A percentile compares a stretch with the other conserved stretches of the same genome.
Conservation (phyloP, 2,329 filamentous ascomycete genomes). For the Coniella lustricola region DNA sequence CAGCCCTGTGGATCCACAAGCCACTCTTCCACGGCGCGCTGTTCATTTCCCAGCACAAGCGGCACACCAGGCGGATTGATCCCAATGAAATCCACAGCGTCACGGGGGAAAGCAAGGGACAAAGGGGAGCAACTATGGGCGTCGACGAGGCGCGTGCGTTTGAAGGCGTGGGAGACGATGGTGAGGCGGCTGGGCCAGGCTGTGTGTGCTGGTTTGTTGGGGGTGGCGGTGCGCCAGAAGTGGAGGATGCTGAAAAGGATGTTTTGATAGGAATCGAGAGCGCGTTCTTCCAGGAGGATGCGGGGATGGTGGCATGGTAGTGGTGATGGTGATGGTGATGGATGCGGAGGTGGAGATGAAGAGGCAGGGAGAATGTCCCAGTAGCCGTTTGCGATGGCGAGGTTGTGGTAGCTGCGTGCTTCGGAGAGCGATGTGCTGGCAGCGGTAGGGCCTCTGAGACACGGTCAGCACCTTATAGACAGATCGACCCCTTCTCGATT, state of each 20-base stretch:
- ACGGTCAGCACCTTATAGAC: too few relatives aligned
- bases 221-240: conserved; percentile 44
- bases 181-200: conserved; percentile 54
- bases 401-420: conserved; percentile 54
- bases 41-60: conserved; percentile 17
- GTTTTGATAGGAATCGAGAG: conserved; percentile 83
- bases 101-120: conserved; percentile 49
- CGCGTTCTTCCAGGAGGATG: conserved; percentile 59
- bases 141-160: conserved; percentile 53
- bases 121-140: conserved; percentile 55
- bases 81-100: conserved; percentile 47
- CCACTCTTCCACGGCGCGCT: conserved; percentile 42
- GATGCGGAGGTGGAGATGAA: background rate
- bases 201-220: conserved; percentile 29
- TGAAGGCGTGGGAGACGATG: conserved; percentile 65
- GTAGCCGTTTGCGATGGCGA: conserved; percentile 40
- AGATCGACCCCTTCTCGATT: too few relatives aligned
- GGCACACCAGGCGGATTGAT: conserved; percentile 51
- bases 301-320: conserved; percentile 22
- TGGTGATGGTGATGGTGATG: background rate
- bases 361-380: conserved; percentile 32
- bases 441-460: conserved; percentile 55
- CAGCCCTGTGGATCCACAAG: conserved; percentile 43
- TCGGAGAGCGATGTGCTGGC: conserved; percentile 50
- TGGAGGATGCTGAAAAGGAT: conserved; percentile 63